These are phyloP conservation scores for Coemansia sp. DNA, from an alignment of 192 early-diverging fungal genomes.

Conservation along the genomic window DNA sequence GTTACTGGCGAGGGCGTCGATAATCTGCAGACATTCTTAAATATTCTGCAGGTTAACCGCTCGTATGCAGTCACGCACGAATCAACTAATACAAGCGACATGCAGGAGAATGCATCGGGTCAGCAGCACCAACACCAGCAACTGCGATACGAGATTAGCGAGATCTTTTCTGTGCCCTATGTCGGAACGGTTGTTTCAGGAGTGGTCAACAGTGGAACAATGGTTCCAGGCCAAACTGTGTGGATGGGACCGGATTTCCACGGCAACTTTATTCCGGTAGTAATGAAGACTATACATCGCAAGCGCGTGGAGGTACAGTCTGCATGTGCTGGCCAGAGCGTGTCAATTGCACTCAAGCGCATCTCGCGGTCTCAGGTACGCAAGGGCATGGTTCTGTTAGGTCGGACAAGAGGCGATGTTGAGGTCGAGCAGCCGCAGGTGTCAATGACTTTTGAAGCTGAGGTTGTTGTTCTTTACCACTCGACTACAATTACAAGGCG, in stretches of 20 bases:
- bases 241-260: slow-evolving; percentile 81
- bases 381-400: slow-evolving; percentile 60
- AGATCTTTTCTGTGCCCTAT: slow-evolving; percentile 87
- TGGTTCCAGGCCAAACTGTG: slow-evolving; percentile 78
- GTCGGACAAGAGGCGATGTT: slow-evolving; percentile 6
- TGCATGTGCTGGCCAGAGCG: slow-evolving; percentile 80
- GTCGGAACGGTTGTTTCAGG: slow-evolving; percentile 91
- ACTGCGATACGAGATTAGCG: slow-evolving; percentile 83
- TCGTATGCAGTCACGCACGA: slow-evolving; percentile 15
- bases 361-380: slow-evolving; percentile 73
- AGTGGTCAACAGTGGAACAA: slow-evolving; percentile 66
- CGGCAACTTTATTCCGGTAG: slow-evolving; percentile 75
- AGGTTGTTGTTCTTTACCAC: slow-evolving; percentile 88
- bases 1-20: slow-evolving; percentile 80
- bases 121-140: slow-evolving; percentile 23
- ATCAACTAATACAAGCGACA: background rate
- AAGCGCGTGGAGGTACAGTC: slow-evolving; percentile 77
- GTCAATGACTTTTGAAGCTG: slow-evolving; percentile 78
- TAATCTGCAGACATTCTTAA: slow-evolving; percentile 77
- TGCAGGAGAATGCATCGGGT: background rate
- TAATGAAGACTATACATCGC: slow-evolving; percentile 84
- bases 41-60: slow-evolving; percentile 67
- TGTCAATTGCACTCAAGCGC: slow-evolving; percentile 82
- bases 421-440: slow-evolving; percentile 15
- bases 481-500: slow-evolving; percentile 85